Conservation (phyloP, 805 yeast species). For the Candida vartiovaarae region DNA sequence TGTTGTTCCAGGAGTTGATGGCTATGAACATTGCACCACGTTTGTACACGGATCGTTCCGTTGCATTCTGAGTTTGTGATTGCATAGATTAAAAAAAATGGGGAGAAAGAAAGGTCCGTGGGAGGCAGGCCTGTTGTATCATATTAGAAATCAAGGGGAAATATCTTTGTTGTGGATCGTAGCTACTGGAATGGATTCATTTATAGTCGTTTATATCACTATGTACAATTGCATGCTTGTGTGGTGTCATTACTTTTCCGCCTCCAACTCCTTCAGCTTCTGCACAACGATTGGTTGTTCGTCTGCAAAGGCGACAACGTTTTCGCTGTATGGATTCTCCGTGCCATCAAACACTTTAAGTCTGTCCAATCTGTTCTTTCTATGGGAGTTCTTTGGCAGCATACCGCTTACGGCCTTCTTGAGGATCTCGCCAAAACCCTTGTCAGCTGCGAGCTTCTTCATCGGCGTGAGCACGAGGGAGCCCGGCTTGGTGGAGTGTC, state of each 20-base stretch:
- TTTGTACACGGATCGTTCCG: slow-evolving; percentile 87
- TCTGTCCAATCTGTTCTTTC: slow-evolving; percentile 74
- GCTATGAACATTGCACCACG: slow-evolving; percentile 99
- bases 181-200: neutral
- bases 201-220: neutral
- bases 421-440: slow-evolving; percentile 84
- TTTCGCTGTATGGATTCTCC: slow-evolving; percentile 78
- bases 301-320: slow-evolving; percentile 80
- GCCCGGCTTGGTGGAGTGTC: slow-evolving; percentile 89
- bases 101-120: neutral
- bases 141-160: neutral
- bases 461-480: slow-evolving; percentile 76
- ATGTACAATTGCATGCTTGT: neutral
- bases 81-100: neutral
- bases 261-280: slow-evolving; percentile 27
- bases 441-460: slow-evolving; percentile 65
- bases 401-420: slow-evolving; percentile 88
- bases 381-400: slow-evolving; percentile 87
- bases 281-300: slow-evolving; percentile 49
- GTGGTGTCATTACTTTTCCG: slow-evolving; percentile 1
- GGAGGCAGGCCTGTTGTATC: neutral
- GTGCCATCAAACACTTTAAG: slow-evolving; percentile 84
- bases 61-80: slow-evolving; percentile 28
- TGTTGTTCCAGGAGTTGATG: slow-evolving; percentile 97
- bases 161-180: too few relatives aligned